Base-by-base conservation (phyloP, 225 moss, liverwort and hornwort species). In the Marchantia paleacea region DNA sequence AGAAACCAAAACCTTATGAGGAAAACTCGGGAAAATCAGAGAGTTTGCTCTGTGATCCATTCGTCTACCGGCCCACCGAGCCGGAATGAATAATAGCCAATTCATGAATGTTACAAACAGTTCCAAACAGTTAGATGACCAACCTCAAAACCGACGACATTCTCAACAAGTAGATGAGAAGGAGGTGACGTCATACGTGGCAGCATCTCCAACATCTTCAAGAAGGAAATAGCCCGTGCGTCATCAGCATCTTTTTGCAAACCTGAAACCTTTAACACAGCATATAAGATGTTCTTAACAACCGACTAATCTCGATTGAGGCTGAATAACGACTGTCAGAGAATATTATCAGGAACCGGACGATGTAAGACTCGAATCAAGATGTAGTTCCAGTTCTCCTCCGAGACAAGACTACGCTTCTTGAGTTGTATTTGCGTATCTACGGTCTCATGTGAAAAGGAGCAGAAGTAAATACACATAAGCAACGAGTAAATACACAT, bases 91-190 rank as follows among this genome's bases (percentile, higher is more conserved):
- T n/a, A 8, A 22, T 12, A 62, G 7, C n/a, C 9, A 51, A 69
- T 39, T 19, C 0, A 69, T 69, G 12, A 0, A 4, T 25, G 11
- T 39, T 10, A 28, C 19, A 24, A 24, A 24, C 18, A 62, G 22
- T 24, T 22, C 22, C 39, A 39, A 39, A 39, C 39, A 39, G 39
- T 16, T 54, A 1, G 25, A 29, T 29, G 0, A 66, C 78, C 85
- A 61, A 95, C 97, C 97, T 99, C 97, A 81, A 99, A 99, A 80
- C 97, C 97, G 81, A 99, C 97, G 39, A 99, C 97, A 81, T 99
- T 99, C 76, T 99, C 97, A 66, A 99, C 95, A 68, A 99, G 81
- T 76, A 95, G 84, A 69, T 91, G 84, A 72, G 76, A 70, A 53
- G 97, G 97, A 74, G 95, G 90, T 49, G 81, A 91, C 26, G 85